A percentile compares a stretch with the other conserved stretches of the same genome.
phyloP scores from a whole-genome alignment of 371 early-diverging fungal genomes.

The Ordospora colligata region DNA sequence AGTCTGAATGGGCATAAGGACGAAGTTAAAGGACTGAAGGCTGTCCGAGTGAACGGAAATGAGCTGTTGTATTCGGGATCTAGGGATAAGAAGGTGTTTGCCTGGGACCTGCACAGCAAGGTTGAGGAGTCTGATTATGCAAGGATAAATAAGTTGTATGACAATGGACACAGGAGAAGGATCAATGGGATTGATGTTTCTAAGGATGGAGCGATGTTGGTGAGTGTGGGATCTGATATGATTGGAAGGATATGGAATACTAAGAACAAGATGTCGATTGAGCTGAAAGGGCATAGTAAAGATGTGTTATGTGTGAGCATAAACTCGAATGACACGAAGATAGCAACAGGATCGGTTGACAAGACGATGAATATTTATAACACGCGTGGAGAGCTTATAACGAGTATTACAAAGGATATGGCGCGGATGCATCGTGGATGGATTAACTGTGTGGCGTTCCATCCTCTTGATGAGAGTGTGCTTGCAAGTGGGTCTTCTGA shows the following conservation, averaged over 20 bases:
- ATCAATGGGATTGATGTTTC: constrained; percentile 42
- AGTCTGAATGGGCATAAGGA: constrained; percentile 40
- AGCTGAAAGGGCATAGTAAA: constrained; percentile 33
- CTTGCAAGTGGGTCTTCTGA: constrained; percentile 53
- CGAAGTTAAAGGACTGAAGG: constrained; percentile 49
- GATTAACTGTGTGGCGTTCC: constrained; percentile 50
- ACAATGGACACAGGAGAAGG: constrained; percentile 31
- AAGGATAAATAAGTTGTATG: constrained; percentile 38
- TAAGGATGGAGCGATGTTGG: constrained; percentile 28
- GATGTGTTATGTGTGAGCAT: constrained; percentile 43
- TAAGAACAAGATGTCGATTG: not conserved
- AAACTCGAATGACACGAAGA: constrained; percentile 45
- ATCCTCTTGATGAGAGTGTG: constrained; percentile 39
- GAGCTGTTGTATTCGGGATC: constrained; percentile 46
- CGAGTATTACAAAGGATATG: constrained; percentile 11
- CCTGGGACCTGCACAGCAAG: constrained; percentile 32
- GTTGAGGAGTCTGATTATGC: constrained; percentile 19
- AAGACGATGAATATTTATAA: constrained; percentile 57
- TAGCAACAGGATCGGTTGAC: constrained; percentile 55
- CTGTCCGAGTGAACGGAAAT: not conserved
- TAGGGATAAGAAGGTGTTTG: constrained; percentile 51
- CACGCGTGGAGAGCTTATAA: constrained; percentile 43
- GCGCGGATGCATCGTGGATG: constrained; percentile 42
- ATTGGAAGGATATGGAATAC: constrained; percentile 43
- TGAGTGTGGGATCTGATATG: constrained; percentile 53